Percentiles rank a stretch among this genome's conserved stretches.
phyloP scores from a whole-genome alignment of 176 grass and related monocot species.

The Carex myosuroides region DNA sequence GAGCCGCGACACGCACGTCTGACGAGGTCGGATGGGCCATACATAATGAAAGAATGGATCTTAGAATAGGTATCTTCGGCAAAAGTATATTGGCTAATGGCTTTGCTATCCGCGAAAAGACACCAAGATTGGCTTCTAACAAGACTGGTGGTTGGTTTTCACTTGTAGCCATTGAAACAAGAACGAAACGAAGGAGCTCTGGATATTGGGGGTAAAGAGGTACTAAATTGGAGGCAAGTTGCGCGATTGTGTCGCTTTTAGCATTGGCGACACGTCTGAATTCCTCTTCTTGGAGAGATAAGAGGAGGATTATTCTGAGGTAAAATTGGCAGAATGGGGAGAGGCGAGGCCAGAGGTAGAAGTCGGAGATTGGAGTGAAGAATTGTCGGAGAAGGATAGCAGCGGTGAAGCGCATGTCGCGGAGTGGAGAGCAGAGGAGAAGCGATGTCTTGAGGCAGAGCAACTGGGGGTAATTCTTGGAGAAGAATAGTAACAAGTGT shows the following conservation, averaged over 20 bases:
- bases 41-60: constrained; percentile 48
- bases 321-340: constrained; percentile 42
- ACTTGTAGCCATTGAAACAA: constrained; percentile 33
- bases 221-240: constrained; percentile 36
- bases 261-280: constrained; percentile 67
- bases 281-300: constrained; percentile 44
- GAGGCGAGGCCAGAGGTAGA: constrained; percentile 13
- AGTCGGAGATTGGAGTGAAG: constrained; percentile 10
- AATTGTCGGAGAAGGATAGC: constrained; percentile 30
- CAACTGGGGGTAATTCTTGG: constrained; percentile 43
- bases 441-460: constrained; percentile 56
- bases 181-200: constrained; percentile 61
- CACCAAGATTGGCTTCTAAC: constrained; percentile 63
- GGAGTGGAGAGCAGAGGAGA: constrained; percentile 33
- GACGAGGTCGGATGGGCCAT: constrained; percentile 48
- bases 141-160: constrained; percentile 28
- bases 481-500: neutral
- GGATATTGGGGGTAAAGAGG: constrained; percentile 49
- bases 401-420: constrained; percentile 45
- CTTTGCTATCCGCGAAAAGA: constrained; percentile 56
- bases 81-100: constrained; percentile 57
- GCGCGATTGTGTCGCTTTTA: constrained; percentile 71
- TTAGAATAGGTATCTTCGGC: constrained; percentile 55
- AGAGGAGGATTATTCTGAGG: constrained; percentile 56
- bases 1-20: constrained; percentile 62